Evolutionary conservation across 2,329 filamentous ascomycete genomes (phyloP).

Genomic region (Xylariaceae sp.): DNA sequence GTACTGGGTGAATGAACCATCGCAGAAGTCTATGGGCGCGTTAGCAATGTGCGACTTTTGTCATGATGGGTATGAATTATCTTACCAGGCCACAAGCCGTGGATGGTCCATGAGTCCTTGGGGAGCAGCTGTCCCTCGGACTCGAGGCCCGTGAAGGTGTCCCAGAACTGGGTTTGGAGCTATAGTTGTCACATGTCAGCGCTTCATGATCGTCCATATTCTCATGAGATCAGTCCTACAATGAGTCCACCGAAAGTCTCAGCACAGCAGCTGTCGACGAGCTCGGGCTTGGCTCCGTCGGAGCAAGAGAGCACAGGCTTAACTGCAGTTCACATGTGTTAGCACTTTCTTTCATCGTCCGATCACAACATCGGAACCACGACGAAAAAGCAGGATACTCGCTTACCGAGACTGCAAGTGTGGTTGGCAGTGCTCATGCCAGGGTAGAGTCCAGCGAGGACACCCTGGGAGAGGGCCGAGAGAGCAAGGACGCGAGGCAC

Average conservation of each 20-base stretch:
- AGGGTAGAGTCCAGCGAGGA: constrained; percentile 37
- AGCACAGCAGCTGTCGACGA: constrained; percentile 57
- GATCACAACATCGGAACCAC: not conserved
- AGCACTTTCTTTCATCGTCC: not conserved
- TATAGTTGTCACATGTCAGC: constrained; percentile 19
- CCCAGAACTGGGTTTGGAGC: constrained; percentile 60
- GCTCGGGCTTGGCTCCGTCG: constrained; percentile 36
- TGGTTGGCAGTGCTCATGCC: constrained; percentile 49
- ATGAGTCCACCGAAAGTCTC: constrained; percentile 61
- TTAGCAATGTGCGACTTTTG: constrained; percentile 3
- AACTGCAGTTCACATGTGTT: constrained; percentile 19
- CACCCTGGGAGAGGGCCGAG: constrained; percentile 28
- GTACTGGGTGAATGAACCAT: constrained; percentile 58
- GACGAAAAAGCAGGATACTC: not conserved
- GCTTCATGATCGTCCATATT: not conserved
- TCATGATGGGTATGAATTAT: not conserved
- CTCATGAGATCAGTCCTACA: constrained; percentile 23
- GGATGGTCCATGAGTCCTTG: constrained; percentile 51
- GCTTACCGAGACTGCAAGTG: constrained; percentile 48
- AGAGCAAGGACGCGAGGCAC: constrained; percentile 24
- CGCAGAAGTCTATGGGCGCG: constrained; percentile 38
- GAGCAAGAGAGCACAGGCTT: constrained; percentile 45
- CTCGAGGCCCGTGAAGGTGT: constrained; percentile 58
- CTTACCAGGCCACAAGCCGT: constrained; percentile 52
- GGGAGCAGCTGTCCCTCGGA: constrained; percentile 53